A percentile compares a stretch with the other conserved stretches of the same genome.
Conservation (phyloP, 805 yeast genomes). For the Cyberlindnera japonica region DNA sequence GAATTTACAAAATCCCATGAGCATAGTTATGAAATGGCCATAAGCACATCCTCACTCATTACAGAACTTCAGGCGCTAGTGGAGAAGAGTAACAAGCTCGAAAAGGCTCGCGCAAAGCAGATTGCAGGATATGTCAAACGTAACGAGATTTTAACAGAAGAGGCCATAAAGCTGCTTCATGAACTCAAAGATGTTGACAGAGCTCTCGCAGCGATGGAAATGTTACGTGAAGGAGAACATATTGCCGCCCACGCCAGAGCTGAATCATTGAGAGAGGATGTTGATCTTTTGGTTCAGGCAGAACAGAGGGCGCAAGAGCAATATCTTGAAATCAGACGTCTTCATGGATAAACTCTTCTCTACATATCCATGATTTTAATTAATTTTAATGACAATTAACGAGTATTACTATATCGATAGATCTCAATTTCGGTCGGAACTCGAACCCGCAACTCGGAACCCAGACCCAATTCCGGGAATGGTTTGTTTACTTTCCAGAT, state of each 20-base stretch:
- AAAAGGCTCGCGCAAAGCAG: constrained; percentile 13
- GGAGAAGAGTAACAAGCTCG: constrained; percentile 18
- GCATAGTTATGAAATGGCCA: background rate
- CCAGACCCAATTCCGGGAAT: no score
- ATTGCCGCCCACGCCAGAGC: constrained; percentile 13
- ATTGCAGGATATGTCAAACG: constrained; percentile 11
- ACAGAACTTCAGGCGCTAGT: constrained; percentile 15
- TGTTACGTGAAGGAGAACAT: constrained; percentile 19
- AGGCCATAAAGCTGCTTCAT: constrained; percentile 6
- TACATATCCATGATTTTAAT: no score
- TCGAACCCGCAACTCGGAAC: no score
- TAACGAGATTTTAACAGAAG: constrained; percentile 15
- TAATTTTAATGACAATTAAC: no score
- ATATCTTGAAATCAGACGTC: constrained; percentile 14
- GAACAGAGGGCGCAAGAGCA: constrained; percentile 24
- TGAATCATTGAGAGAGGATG: constrained; percentile 21
- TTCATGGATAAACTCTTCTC: background rate
- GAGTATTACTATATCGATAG: no score
- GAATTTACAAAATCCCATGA: constrained; percentile 7
- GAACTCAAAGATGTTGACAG: constrained; percentile 24
- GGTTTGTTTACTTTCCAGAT: background rate
- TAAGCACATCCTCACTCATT: constrained; percentile 5
- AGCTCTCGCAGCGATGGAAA: constrained; percentile 20
- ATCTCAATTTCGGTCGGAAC: no score
- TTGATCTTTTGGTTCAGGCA: constrained; percentile 21